These are phyloP conservation scores for Russula ochroleuca DNA, from an alignment of 768 basidiomycete genomes.

Conservation along the genomic window DNA sequence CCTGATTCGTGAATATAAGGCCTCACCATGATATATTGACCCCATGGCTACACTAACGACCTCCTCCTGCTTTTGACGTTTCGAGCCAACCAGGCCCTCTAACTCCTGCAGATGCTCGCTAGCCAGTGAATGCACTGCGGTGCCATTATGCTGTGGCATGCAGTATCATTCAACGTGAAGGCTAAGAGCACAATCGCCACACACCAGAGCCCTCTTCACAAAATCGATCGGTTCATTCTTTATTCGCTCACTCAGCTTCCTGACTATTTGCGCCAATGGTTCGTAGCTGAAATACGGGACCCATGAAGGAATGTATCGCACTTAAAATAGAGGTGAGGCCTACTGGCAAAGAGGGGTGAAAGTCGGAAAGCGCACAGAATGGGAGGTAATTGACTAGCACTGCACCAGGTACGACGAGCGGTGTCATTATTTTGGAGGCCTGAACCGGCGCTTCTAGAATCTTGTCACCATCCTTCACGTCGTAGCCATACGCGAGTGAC, in stretches of 20 bases:
- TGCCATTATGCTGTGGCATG: conserved; percentile 5
- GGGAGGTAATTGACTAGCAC: conserved; percentile 13
- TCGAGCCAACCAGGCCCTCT: background rate
- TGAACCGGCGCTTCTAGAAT: background rate
- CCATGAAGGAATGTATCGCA: conserved; percentile 16
- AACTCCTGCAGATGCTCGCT: conserved; percentile 4
- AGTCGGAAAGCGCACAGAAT: background rate
- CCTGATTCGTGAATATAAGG: background rate
- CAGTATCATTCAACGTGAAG: background rate
- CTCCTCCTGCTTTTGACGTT: conserved; percentile 1
- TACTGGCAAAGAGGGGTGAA: no score
- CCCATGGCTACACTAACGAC: background rate
- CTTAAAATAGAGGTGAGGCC: background rate
- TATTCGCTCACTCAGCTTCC: background rate
- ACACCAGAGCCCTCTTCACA: conserved; percentile 7
- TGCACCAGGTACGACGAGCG: conserved; percentile 2
- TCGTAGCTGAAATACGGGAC: conserved; percentile 5
- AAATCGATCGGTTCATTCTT: background rate
- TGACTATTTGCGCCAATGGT: background rate
- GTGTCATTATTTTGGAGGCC: background rate
- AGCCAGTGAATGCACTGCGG: conserved; percentile 9
- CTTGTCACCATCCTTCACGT: conserved; percentile 2
- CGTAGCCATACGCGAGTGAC: conserved; percentile 11
- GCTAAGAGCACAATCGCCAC: background rate
- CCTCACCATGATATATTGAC: conserved; percentile 10